A percentile compares a stretch with the other conserved stretches of the same genome.
Conservation (phyloP, 2,329 filamentous ascomycete genomes). For the Penicillium sp. region DNA sequence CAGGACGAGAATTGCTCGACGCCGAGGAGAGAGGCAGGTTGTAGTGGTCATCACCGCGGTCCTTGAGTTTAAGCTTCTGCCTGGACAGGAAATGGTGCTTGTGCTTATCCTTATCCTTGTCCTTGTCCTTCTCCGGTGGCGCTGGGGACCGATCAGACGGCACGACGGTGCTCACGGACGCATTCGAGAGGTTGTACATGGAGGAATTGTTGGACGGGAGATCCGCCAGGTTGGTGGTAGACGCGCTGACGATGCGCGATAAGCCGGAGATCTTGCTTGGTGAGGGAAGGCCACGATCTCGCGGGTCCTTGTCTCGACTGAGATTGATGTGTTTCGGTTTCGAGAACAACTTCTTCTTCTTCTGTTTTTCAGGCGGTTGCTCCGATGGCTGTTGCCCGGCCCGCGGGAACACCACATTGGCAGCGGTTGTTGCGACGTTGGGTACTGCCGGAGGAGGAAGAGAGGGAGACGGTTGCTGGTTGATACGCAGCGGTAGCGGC, state of each 20-base stretch:
- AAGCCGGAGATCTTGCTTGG: constrained; percentile 57
- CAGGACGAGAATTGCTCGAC: constrained; percentile 62
- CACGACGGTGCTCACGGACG: constrained; percentile 61
- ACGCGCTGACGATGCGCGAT: constrained; percentile 58
- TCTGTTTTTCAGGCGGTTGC: constrained; percentile 49
- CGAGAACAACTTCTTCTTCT: constrained; percentile 68
- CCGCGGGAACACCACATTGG: constrained; percentile 61
- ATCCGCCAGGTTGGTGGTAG: constrained; percentile 60
- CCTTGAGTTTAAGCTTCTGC: constrained; percentile 63
- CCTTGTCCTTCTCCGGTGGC: constrained; percentile 41
- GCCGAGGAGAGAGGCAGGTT: constrained; percentile 62
- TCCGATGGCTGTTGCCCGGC: constrained; percentile 39
- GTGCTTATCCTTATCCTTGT: constrained; percentile 44
- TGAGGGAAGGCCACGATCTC: constrained; percentile 56
- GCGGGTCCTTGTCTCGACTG: constrained; percentile 58
- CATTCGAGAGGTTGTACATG: constrained; percentile 61
- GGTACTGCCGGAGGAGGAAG: constrained; percentile 9
- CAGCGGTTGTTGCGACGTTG: constrained; percentile 60
- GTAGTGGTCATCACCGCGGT: constrained; percentile 55
- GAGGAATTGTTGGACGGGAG: constrained; percentile 54
- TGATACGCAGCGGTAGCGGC: constrained; percentile 26
- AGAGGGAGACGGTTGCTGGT: constrained; percentile 20
- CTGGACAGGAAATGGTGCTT: constrained; percentile 66
- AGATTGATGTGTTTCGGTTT: constrained; percentile 65
- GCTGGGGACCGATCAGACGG: constrained; percentile 44